Conservation (phyloP, 495 filamentous ascomycete genomes). For the Hypoxylon cercidicola region DNA sequence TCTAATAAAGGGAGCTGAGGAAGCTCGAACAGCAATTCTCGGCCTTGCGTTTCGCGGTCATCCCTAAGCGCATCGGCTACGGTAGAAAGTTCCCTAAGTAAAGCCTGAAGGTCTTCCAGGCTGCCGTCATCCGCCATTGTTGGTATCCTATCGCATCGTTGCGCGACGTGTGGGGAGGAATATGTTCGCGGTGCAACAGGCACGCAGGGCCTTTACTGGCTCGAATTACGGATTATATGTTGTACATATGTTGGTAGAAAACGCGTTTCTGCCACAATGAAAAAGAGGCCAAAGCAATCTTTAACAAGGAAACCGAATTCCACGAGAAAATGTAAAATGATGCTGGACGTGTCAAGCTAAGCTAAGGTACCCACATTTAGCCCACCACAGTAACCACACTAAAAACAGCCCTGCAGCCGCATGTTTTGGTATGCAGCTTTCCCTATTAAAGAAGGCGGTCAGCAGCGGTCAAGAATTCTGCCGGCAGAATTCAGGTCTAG, state of each 20-base stretch:
- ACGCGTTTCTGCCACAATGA: constrained; percentile 1
- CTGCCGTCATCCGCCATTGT: constrained; percentile 73
- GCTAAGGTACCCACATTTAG: constrained; percentile 13
- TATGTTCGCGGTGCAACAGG: constrained; percentile 12
- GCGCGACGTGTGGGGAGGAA: constrained; percentile 9
- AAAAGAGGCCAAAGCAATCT: constrained; percentile 23
- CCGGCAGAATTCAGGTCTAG: constrained; percentile 19
- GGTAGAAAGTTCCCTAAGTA: constrained; percentile 81
- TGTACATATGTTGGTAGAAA: constrained; percentile 5
- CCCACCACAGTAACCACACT: not conserved
- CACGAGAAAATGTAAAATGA: constrained; percentile 31
- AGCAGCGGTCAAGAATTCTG: constrained; percentile 24
- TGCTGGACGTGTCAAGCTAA: constrained; percentile 40
- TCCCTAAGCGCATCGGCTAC: constrained; percentile 64
- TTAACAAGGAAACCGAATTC: constrained; percentile 24
- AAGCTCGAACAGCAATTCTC: constrained; percentile 50
- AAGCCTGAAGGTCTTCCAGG: constrained; percentile 74
- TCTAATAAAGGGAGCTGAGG: constrained; percentile 69
- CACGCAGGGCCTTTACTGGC: constrained; percentile 10
- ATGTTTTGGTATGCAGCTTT: not conserved
- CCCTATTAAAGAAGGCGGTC: constrained; percentile 19
- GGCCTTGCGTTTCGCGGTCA: constrained; percentile 69
- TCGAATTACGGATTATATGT: constrained; percentile 4
- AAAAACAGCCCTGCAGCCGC: not conserved
- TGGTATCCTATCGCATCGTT: constrained; percentile 43